A percentile compares a stretch with the other conserved stretches of the same genome.
phyloP scores from a whole-genome alignment of 1,284 basidiomycete species.

The Phellinidium pouzarii region DNA sequence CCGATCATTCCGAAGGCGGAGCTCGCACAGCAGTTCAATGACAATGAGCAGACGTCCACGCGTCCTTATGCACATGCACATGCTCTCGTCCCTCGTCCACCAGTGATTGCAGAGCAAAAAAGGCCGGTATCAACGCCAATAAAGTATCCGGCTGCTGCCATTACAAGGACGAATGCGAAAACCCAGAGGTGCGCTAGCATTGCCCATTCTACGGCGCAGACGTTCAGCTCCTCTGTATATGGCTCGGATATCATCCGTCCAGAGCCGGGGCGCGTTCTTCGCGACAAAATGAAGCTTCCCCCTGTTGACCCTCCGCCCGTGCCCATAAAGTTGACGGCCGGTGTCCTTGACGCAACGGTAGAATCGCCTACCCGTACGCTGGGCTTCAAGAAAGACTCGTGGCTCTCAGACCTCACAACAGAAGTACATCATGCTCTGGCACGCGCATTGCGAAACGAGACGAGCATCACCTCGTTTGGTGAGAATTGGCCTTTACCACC shows the following conservation, averaged over 20 bases:
- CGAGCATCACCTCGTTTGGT: background rate
- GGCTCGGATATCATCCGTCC: slow-evolving; percentile 29
- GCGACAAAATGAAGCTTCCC: slow-evolving; percentile 20
- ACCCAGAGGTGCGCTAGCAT: slow-evolving; percentile 4
- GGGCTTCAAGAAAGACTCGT: background rate
- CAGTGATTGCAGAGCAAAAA: background rate
- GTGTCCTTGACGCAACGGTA: background rate
- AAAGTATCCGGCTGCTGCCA: too few species aligned
- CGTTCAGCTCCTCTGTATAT: slow-evolving; percentile 18
- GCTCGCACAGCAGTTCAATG: slow-evolving; percentile 12
- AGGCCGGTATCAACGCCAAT: background rate
- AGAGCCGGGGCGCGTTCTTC: slow-evolving; percentile 18
- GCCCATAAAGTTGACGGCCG: background rate
- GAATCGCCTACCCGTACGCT: background rate
- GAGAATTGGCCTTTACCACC: slow-evolving; percentile 9
- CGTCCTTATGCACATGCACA: background rate
- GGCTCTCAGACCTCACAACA: slow-evolving; percentile 3
- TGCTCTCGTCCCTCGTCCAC: background rate
- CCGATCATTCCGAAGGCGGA: slow-evolving; percentile 15
- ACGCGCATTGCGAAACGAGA: background rate
- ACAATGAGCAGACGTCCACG: background rate
- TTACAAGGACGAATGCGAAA: too few species aligned
- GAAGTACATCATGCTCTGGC: background rate
- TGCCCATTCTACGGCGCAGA: background rate
- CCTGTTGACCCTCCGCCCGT: background rate